These are phyloP conservation scores for Dothidotthia symphoricarpi DNA, from an alignment of 2,329 filamentous ascomycete genomes.

Conservation along the genomic window DNA sequence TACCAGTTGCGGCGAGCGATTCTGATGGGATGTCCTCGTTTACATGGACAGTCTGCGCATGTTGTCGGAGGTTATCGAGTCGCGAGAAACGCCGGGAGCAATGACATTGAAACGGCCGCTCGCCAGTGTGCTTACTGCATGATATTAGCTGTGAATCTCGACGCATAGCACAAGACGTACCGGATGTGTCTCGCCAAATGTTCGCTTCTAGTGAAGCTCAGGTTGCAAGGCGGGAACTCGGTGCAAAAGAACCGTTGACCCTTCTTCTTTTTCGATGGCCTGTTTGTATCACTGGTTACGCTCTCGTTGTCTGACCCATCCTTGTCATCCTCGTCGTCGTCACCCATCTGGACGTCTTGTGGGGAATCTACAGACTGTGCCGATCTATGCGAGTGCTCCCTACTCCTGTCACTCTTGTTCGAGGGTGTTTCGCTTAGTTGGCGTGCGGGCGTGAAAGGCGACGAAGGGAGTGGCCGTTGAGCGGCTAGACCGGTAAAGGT, in stretches of 20 bases:
- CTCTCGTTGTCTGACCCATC: slow-evolving; percentile 53
- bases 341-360: slow-evolving; percentile 74
- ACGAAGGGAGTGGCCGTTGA: slow-evolving; percentile 48
- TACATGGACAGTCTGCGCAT: slow-evolving; percentile 95
- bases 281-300: slow-evolving; percentile 59
- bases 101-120: slow-evolving; percentile 94
- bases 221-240: slow-evolving; percentile 86
- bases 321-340: slow-evolving; percentile 64
- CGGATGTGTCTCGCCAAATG: slow-evolving; percentile 93
- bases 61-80: slow-evolving; percentile 90
- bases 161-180: slow-evolving; percentile 48
- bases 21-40: slow-evolving; percentile 96
- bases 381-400: slow-evolving; percentile 61
- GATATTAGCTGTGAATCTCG: slow-evolving; percentile 24
- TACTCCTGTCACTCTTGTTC: slow-evolving; percentile 45
- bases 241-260: slow-evolving; percentile 95
- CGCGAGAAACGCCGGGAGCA: slow-evolving; percentile 90
- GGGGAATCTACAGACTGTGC: slow-evolving; percentile 61
- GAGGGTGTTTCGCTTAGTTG: slow-evolving; percentile 43
- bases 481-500: slow-evolving; percentile 49
- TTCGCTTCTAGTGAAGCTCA: slow-evolving; percentile 95
- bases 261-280: slow-evolving; percentile 90
- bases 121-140: slow-evolving; percentile 88
- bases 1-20: slow-evolving; percentile 88
- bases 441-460: slow-evolving; percentile 47